Conservation (phyloP, 75 land plant genomes). For the Adiantum capillusveneris region DNA sequence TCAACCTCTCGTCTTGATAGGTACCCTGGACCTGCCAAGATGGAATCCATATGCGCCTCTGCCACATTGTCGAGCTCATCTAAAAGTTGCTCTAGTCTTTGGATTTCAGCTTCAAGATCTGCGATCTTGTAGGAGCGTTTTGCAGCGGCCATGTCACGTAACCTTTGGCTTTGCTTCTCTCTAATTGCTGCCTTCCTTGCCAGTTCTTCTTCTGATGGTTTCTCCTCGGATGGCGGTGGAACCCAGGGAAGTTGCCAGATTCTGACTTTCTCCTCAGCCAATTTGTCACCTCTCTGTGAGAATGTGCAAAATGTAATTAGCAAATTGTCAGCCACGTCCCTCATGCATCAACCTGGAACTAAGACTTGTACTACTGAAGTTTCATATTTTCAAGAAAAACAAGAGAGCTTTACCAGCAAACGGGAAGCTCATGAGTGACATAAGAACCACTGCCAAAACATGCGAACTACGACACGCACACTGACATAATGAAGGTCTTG, state of each 20-base stretch:
- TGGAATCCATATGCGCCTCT: slow-evolving; percentile 42
- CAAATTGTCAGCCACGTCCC: too few species aligned
- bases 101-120: slow-evolving; percentile 70
- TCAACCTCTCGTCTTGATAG: slow-evolving; percentile 71
- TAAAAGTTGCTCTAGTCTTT: slow-evolving; percentile 57
- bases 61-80: slow-evolving; percentile 49
- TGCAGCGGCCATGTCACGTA: slow-evolving; percentile 94
- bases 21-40: slow-evolving; percentile 59
- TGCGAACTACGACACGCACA: too few species aligned
- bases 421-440: too few species aligned
- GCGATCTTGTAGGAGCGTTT: slow-evolving; percentile 67
- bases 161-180: slow-evolving; percentile 86
- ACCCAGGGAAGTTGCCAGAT: slow-evolving; percentile 92
- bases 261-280: slow-evolving; percentile 76
- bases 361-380: too few species aligned
- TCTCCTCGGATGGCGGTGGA: slow-evolving; percentile 66
- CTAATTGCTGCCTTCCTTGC: slow-evolving; percentile 92
- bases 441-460: too few species aligned
- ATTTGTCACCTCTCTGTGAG: slow-evolving; percentile 54
- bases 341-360: too few species aligned
- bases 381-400: too few species aligned
- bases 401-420: too few species aligned
- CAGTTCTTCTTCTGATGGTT: slow-evolving; percentile 78
- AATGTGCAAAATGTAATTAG: too few species aligned
- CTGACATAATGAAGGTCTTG: too few species aligned